Base-by-base conservation (phyloP, 306 rosid species). In the Lotus japonicus region DNA sequence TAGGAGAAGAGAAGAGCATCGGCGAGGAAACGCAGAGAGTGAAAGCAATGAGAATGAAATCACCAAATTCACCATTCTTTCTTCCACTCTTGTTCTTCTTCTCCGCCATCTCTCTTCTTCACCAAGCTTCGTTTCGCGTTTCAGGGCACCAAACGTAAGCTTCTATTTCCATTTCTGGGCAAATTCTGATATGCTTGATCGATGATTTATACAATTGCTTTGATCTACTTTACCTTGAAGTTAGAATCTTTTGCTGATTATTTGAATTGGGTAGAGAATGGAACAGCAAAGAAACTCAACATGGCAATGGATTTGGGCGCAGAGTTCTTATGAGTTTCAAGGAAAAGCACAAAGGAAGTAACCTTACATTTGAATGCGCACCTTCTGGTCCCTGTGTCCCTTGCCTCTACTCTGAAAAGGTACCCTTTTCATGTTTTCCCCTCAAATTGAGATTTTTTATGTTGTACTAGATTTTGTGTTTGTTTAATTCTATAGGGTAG, bases 341-440 rank as follows among this genome's bases (percentile, higher is more conserved):
- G 78, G 98, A 92, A 44, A 80, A 82, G 11, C 87, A 84, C 48
- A 41, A 42, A 9, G 97, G 97, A 78, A 88, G 78, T 52, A 92
- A 92, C 79, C 19, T 72, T 19, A 81, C 96, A 42, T 92, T 81
- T 62, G 91, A 86, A n/a, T 92, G 98, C 80, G 70, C 94, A 74
- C 97, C 91, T 65, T 87, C 92, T 51, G 98, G 98, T 33, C 98
- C 98, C 28, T 92, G 98, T 49, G 83, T 92, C 15, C 82, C 95
- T 42, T 92, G 97, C 86, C 86, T 80, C n/a, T 84, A 80, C 82
- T 84, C 89, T 1, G 98, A 89, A 65, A 92, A 92, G 98, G 98
- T 89, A 42, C 9, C 15, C 1, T 73, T 69, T 79, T 45, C 12
- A 2, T 41, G 15, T 5, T 54, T 23, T 3, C 2, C 1, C 39